Base-by-base conservation (phyloP, 2,329 filamentous ascomycete species). In the Paradendryphiella salina region DNA sequence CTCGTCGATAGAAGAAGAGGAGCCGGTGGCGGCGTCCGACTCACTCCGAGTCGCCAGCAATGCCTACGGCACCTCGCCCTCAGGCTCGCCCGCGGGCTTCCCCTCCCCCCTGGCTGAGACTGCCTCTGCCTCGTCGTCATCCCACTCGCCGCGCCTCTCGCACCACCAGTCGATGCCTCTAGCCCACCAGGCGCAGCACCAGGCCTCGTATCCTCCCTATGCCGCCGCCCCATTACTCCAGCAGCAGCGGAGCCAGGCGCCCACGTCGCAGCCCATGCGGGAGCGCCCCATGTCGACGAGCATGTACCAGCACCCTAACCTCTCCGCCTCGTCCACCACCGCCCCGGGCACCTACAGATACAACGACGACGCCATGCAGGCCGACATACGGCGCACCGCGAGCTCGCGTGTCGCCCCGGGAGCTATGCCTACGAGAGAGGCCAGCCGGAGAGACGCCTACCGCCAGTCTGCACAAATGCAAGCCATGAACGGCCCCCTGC, bases 381-480 rank as follows among this genome's bases (percentile, higher is more conserved):
- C 48, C 40, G 64, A 71, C 56, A 63, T 69, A 37, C 56, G 78
- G 51, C 79, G 82, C 66, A 77, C 85, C 55, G 83, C 80, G 60
- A 85, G 87, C 63, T 86, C 87, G 13, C 80, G 86, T 59, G 81
- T 82, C 37, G 81, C 81, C 11, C 79, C 80, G 18, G 80, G 82
- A 26, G 80, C 82, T 34, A 79, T 86, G 38, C 85, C 86, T 2
- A 80, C 83, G 28, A 80, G 88, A 63, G 88, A 92, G 62, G 77
- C 80, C 17, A 90, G 85, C 66, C 83, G 88, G 65, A 82, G 82
- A 66, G 86, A 89, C 54, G 79, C 83, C 23, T 90, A 92, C 69
- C 82, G 83, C 46, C 80, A 83, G 54, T 77, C 80, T 0, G 59
- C 56, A 10, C 84, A 83, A 59, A 77, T 82, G 40, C 77, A 80